Percentiles rank a stretch among this genome's conserved stretches.
Evolutionary conservation across 108 stramenopile genomes (phyloP).

Genomic region (Licmophora abbreviata): DNA sequence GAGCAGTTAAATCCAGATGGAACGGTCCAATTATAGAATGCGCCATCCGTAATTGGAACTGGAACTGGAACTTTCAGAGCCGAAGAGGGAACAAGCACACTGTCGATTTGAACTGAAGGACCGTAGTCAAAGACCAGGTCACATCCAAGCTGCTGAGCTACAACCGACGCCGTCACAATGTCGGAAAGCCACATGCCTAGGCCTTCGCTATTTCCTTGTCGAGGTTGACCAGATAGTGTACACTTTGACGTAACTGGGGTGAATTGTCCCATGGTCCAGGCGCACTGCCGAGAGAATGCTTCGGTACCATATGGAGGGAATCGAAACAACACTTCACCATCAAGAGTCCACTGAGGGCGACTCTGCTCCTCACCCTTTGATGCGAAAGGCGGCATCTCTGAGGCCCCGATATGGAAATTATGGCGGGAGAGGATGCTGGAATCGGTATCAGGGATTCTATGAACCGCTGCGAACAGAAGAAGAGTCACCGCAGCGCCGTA

Average conservation of each 20-base stretch:
- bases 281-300: background rate
- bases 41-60: background rate
- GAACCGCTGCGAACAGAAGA: too few relatives aligned
- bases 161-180: background rate
- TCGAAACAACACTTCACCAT: too few relatives aligned
- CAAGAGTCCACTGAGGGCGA: too few relatives aligned
- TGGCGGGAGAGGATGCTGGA: too few relatives aligned
- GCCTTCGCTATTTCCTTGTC: too few relatives aligned
- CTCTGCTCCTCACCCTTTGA: too few relatives aligned
- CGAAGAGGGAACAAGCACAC: background rate
- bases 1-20: background rate
- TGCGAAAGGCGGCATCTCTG: too few relatives aligned
- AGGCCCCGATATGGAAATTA: too few relatives aligned
- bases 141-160: background rate
- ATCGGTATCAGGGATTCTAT: too few relatives aligned
- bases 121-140: background rate
- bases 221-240: too few relatives aligned
- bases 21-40: slow-evolving; percentile 2
- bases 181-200: background rate
- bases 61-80: background rate
- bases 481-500: too few relatives aligned
- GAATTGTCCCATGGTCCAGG: background rate
- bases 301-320: background rate
- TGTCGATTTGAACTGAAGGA: background rate
- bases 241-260: background rate